A percentile compares a stretch with the other conserved stretches of the same genome.
Conservation (phyloP, 129 eudicot species). For the Scalesia atractyloides region DNA sequence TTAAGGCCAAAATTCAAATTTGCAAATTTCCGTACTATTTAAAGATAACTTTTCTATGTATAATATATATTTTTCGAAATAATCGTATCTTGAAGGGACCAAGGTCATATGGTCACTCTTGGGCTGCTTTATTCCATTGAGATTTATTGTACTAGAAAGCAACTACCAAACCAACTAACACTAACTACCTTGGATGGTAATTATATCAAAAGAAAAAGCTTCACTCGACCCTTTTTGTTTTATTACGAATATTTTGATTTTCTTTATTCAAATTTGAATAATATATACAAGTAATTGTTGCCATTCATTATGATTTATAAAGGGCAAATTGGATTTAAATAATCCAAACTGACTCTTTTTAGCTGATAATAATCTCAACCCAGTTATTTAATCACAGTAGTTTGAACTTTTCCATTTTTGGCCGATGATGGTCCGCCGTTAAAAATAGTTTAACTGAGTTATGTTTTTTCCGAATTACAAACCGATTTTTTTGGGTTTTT, state of each 20-base stretch:
- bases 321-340: too few species aligned
- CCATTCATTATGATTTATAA: not conserved
- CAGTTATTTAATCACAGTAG: too few species aligned
- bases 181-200: slow-evolving; percentile 25
- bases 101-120: slow-evolving; percentile 6
- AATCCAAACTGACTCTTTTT: too few species aligned
- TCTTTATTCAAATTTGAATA: not conserved
- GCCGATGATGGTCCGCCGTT: too few species aligned
- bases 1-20: not conserved
- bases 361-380: too few species aligned
- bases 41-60: too few species aligned
- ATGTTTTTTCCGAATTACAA: too few species aligned
- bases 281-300: not conserved
- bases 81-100: slow-evolving; percentile 22
- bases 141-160: slow-evolving; percentile 26
- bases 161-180: slow-evolving; percentile 39
- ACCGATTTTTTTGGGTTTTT: too few species aligned
- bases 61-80: not conserved
- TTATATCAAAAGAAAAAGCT: slow-evolving; percentile 16
- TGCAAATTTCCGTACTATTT: not conserved
- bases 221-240: not conserved
- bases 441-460: too few species aligned
- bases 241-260: not conserved
- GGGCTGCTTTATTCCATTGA: slow-evolving; percentile 14
- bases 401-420: too few species aligned